Evolutionary conservation across 345 rosid genomes (phyloP), one percentile per base, ranked within the genome.

Genomic region (Raphanus raphanistrum): DNA sequence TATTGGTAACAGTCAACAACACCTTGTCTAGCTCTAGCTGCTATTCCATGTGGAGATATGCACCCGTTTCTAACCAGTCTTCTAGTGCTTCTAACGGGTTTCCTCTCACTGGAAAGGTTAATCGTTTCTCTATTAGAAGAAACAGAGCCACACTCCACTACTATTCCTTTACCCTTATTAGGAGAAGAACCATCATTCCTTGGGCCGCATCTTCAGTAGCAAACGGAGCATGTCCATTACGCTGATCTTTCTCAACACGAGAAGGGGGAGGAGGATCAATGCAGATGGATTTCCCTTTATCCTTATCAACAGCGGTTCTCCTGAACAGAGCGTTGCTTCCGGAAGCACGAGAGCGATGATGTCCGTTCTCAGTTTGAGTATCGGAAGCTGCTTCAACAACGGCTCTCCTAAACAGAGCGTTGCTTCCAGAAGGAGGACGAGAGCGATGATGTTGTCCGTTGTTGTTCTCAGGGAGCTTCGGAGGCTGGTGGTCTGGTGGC

Each of bases 31-130:
- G 84, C 81, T 82, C 72, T 88, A 31, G 79, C 77, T 70, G 87
- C 88, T 77, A 88, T 90, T 75, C 77, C 88, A 68, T 80, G 75
- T 0, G 95, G 97, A 80, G 97, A 90, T 33, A 94, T 94, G 82
- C 91, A 92, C 36, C 98, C 98, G 78, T 90, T 84, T 73, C 94
- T 81, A n/a, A 92, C 98, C 84, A 94, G 83, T 76, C 90, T 84
- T 80, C 81, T 94, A 55, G 81, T 84, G 71, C 92, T 84, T 28
- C 70, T 70, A 43, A 66, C 74, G 54, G 43, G 83, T 63, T 62
- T 71, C 62, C 67, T 79, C 70, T 63, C 83, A 82, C 81, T 43
- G 15, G 87, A 80, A 21, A 83, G 63, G 77, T 76, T 79, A 74
- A 82, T 71, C 41, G 68, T 84, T 81, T 83, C 87, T 71, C 76